Evolutionary conservation across 495 filamentous ascomycete genomes (phyloP), one percentile per base, ranked within the genome.

Genomic region (Schizothecium vesticola): DNA sequence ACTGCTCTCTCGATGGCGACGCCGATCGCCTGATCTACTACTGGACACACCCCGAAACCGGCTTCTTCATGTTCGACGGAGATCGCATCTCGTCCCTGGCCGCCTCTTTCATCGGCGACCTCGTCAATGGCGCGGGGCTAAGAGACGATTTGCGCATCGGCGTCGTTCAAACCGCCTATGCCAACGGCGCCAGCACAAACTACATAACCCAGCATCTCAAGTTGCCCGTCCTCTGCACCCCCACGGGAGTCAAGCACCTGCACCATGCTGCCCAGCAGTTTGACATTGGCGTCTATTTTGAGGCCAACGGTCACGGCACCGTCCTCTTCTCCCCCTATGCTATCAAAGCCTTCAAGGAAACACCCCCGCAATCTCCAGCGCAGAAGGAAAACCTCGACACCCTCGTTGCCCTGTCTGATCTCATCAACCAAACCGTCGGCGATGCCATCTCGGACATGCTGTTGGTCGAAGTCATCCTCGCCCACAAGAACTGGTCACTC

Each of bases 381-480:
- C 96, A 99, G 79, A 87, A 92, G 70, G 88, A 88, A 59, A 88
- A 93, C 10, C 86, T 98, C 23, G 89, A 93, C 59, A 92, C 88
- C 16, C 89, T 99, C 9, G 83, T 83, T 60, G 93, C 93, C 5
- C 83, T 97, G 55, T 89, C 88, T 33, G 90, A 95, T 63, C 85
- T 99, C 69, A 96, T 98, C 82, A 99, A 99, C 85, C 94, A 98
- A 80, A 92, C 95, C 11, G 95, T 97, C 63, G 95, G 95, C 68
- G 95, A 99, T 75, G 96, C 95, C 25, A 85, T 99, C 51, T 96
- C 93, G 11, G 95, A 99, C 79, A 89, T 97, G 80, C 87, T 99
- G n/a, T 85, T 99, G 63, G 94, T 97, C 22, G 95, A 99, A 79
- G 90, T 93, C 23, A 94, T 97, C 74, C 88, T 99, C 25, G 93